Percentiles rank a stretch among this genome's conserved stretches.
phyloP scores from a whole-genome alignment of 2,329 filamentous ascomycete species.

The Stemphylium lycopersici region DNA sequence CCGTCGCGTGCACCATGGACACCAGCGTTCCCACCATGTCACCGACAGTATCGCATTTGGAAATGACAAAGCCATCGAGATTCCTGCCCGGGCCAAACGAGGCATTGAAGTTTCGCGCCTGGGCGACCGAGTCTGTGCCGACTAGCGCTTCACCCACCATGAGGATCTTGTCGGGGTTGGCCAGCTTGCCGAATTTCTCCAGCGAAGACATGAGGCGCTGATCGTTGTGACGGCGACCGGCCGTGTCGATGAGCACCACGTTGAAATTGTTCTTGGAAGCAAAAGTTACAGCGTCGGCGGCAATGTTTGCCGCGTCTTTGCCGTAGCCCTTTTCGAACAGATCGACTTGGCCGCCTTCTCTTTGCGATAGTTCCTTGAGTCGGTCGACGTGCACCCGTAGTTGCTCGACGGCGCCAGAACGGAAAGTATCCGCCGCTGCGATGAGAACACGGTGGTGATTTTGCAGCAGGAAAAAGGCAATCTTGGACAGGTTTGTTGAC shows the following conservation, averaged over 20 bases:
- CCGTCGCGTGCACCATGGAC: conserved; percentile 95
- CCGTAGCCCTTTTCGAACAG: conserved; percentile 97
- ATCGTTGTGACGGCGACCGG: conserved; percentile 93
- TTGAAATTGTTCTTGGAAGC: conserved; percentile 79
- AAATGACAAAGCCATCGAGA: conserved; percentile 97
- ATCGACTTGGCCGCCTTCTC: conserved; percentile 82
- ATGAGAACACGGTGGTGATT: conserved; percentile 97
- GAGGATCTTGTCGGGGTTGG: conserved; percentile 95
- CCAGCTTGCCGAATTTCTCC: conserved; percentile 97
- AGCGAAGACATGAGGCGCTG: conserved; percentile 93
- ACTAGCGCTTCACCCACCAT: conserved; percentile 96
- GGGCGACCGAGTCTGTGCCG: conserved; percentile 91
- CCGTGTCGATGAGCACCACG: conserved; percentile 96
- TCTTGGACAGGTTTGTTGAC: conserved; percentile 96
- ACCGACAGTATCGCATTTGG: conserved; percentile 98
- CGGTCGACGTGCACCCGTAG: conserved; percentile 94
- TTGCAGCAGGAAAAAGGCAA: conserved; percentile 96
- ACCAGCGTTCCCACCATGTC: conserved; percentile 97
- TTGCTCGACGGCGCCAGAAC: conserved; percentile 95
- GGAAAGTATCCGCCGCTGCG: conserved; percentile 94
- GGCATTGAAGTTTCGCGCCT: conserved; percentile 94
- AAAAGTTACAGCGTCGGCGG: conserved; percentile 87
- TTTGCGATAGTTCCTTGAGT: conserved; percentile 81
- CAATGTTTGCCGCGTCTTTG: conserved; percentile 94
- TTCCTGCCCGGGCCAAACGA: conserved; percentile 81